Evolutionary conservation across 1,139 yeast species (phyloP).

Genomic region (Geotrichum restrictum): DNA sequence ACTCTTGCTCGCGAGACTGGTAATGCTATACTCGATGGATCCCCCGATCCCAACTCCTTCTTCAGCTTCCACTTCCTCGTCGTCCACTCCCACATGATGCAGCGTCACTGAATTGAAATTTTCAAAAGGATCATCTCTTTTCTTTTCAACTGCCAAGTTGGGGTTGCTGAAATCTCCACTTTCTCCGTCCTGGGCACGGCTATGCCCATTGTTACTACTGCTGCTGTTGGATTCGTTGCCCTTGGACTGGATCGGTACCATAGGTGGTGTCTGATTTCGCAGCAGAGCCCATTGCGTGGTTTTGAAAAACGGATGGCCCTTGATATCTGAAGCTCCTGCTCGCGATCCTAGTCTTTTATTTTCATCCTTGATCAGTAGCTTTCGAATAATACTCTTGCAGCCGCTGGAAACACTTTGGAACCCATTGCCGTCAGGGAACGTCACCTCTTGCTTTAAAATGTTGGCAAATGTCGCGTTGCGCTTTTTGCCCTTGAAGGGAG

Average conservation of each 20-base stretch:
- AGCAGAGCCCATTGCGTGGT: slow-evolving; percentile 91
- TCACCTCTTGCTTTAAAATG: slow-evolving; percentile 75
- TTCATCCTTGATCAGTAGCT: slow-evolving; percentile 83
- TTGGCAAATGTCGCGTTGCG: slow-evolving; percentile 87
- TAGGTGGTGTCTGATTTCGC: slow-evolving; percentile 89
- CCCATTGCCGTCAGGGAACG: slow-evolving; percentile 50
- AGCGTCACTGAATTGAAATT: slow-evolving; percentile 85
- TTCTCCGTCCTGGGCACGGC: slow-evolving; percentile 31
- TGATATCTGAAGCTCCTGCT: slow-evolving; percentile 91
- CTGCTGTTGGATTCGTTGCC: slow-evolving; percentile 19
- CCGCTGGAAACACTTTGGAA: slow-evolving; percentile 58
- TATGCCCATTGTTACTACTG: slow-evolving; percentile 10
- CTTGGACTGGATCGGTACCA: slow-evolving; percentile 80
- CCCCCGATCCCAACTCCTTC: background rate
- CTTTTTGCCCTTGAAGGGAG: slow-evolving; percentile 90
- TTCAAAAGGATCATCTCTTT: slow-evolving; percentile 72
- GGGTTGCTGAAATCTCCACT: slow-evolving; percentile 18
- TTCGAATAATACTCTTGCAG: slow-evolving; percentile 76
- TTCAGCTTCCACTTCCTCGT: slow-evolving; percentile 4
- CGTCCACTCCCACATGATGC: slow-evolving; percentile 51
- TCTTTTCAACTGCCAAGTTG: slow-evolving; percentile 20
- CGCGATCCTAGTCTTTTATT: slow-evolving; percentile 81
- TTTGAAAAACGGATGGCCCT: slow-evolving; percentile 84
- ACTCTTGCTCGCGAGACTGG: background rate
- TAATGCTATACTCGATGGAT: slow-evolving; percentile 4